Conservation (phyloP, 106 monocot genomes). For the Hemerocallis citrina region DNA sequence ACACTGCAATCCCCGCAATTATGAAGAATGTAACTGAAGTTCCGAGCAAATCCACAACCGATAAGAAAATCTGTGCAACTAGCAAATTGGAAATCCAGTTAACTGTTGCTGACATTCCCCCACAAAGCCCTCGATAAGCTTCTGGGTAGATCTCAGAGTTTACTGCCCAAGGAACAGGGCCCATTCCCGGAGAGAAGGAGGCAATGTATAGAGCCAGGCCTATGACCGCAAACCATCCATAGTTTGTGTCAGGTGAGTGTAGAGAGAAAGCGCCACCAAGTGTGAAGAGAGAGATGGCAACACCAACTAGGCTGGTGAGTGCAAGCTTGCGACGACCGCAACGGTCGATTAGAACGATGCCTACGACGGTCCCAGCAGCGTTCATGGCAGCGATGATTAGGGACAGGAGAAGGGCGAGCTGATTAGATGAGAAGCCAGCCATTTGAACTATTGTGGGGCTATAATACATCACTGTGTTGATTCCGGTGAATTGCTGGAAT, state of each 20-base stretch:
- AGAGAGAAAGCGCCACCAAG: slow-evolving; percentile 62
- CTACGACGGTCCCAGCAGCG: slow-evolving; percentile 61
- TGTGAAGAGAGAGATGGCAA: slow-evolving; percentile 53
- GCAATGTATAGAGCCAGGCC: slow-evolving; percentile 85
- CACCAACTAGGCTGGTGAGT: slow-evolving; percentile 59
- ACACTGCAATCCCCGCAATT: slow-evolving; percentile 45
- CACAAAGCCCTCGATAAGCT: slow-evolving; percentile 71
- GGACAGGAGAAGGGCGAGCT: slow-evolving; percentile 72
- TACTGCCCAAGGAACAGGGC: slow-evolving; percentile 97
- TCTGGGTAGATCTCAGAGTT: slow-evolving; percentile 95
- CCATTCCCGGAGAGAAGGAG: slow-evolving; percentile 91
- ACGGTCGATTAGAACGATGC: slow-evolving; percentile 79
- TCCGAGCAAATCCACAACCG: slow-evolving; percentile 43
- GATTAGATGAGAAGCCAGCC: slow-evolving; percentile 97
- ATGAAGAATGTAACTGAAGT: slow-evolving; percentile 64
- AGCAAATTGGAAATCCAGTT: slow-evolving; percentile 91
- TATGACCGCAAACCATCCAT: slow-evolving; percentile 61
- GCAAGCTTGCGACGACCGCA: slow-evolving; percentile 73
- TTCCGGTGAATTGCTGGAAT: slow-evolving; percentile 96
- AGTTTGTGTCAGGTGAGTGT: slow-evolving; percentile 26
- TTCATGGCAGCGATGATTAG: slow-evolving; percentile 82
- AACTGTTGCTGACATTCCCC: slow-evolving; percentile 91
- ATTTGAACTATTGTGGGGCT: slow-evolving; percentile 98
- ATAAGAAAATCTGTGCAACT: slow-evolving; percentile 82
- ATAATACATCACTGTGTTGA: slow-evolving; percentile 99